A percentile compares a stretch with the other conserved stretches of the same genome.
Conservation (phyloP, 192 early-diverging fungal genomes). For the Entomortierella lignicola region DNA sequence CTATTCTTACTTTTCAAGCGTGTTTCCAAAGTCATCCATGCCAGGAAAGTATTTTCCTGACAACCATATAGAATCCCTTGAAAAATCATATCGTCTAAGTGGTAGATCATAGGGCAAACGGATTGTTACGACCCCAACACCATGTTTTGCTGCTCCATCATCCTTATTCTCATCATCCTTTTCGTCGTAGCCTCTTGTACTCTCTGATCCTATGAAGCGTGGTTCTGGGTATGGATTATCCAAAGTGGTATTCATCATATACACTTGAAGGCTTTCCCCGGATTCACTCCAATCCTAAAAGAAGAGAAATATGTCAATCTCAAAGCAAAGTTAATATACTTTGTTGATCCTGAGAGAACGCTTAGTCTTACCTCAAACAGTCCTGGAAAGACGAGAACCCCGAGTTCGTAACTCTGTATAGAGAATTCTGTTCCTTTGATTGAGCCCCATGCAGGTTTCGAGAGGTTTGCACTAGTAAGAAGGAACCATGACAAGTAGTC, state of each 20-base stretch:
- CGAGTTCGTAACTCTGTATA: constrained; percentile 75
- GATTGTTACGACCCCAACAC: constrained; percentile 57
- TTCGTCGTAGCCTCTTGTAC: constrained; percentile 9
- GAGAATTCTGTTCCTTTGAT: constrained; percentile 63
- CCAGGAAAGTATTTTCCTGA: constrained; percentile 36
- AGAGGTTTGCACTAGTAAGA: constrained; percentile 65
- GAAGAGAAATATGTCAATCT: constrained; percentile 2
- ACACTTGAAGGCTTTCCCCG: constrained; percentile 20
- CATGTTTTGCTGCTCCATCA: not conserved
- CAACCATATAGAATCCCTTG: constrained; percentile 35
- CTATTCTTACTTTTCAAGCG: constrained; percentile 4
- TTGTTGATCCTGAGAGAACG: no score
- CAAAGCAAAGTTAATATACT: no score
- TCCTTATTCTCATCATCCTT: not conserved
- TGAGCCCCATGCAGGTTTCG: constrained; percentile 76
- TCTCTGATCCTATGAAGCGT: not conserved
- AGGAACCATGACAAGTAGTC: constrained; percentile 57
- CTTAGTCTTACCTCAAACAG: constrained; percentile 74
- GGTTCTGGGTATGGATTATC: constrained; percentile 37
- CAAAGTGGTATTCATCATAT: constrained; percentile 42
- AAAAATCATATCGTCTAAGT: constrained; percentile 57
- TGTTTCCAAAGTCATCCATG: constrained; percentile 31
- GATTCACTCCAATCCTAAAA: constrained; percentile 7
- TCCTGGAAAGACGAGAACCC: constrained; percentile 67
- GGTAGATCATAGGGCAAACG: constrained; percentile 73